These are phyloP conservation scores for Cadophora luteo-olivacea DNA, from an alignment of 2,329 filamentous ascomycete species.

Conservation along the genomic window DNA sequence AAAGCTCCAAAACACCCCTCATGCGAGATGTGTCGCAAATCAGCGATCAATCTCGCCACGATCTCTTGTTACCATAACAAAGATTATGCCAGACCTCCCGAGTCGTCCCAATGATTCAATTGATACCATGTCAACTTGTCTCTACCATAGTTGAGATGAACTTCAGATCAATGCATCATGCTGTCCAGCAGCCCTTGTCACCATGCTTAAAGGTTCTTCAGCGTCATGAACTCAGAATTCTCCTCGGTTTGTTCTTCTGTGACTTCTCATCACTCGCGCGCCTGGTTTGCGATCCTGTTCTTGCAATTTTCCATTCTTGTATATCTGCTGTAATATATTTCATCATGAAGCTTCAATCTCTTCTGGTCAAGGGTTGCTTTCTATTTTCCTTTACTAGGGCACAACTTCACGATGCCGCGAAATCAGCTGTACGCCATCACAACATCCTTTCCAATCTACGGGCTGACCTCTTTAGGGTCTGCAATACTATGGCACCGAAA, in stretches of 20 bases:
- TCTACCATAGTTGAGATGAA: conserved; percentile 18
- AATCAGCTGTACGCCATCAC: conserved; percentile 21
- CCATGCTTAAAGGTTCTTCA: conserved; percentile 15
- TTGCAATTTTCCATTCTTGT: background rate
- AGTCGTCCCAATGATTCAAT: conserved; percentile 18
- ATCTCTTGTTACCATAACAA: background rate
- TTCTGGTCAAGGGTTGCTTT: conserved; percentile 15
- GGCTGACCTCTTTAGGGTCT: conserved; percentile 13
- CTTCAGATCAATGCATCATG: conserved; percentile 17
- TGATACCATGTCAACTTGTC: background rate
- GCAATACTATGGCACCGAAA: conserved; percentile 62
- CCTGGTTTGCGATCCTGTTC: conserved; percentile 1
- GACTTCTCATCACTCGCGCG: background rate
- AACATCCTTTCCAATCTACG: background rate
- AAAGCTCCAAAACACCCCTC: conserved; percentile 17
- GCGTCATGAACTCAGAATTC: background rate
- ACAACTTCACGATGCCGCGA: conserved; percentile 27
- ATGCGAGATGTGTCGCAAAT: conserved; percentile 9
- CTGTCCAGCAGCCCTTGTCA: background rate
- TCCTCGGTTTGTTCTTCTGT: background rate
- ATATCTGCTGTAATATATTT: background rate
- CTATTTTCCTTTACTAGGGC: conserved; percentile 4
- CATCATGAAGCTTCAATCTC: conserved; percentile 4
- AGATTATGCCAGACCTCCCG: background rate
- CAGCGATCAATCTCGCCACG: background rate